Base-by-base conservation (phyloP, 2,329 filamentous ascomycete species). In the Penicillium rolfsii region DNA sequence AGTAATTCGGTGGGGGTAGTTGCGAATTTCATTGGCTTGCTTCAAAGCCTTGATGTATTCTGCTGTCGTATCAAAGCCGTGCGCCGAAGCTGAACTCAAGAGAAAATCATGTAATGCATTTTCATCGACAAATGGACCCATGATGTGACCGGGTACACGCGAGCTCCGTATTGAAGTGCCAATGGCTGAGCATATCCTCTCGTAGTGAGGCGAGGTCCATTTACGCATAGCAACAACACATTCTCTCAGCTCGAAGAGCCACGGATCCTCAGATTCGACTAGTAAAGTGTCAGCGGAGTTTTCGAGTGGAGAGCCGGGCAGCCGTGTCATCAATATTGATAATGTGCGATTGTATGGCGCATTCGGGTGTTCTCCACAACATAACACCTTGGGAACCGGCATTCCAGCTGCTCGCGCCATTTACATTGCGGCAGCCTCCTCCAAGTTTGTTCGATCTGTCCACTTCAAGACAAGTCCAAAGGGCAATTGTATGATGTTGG, bases 271-370 rank as follows among this genome's bases (percentile, higher is more conserved):
- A 5, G 62, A 58, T 38, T 77, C 66, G 19, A 66, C 45, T 9
- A 66, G 60, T 38, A 79, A 65, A 19, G 24, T 40, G 55, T 76
- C 66, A 19, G 59, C 64, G 3, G 65, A 66, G 54, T 77, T 73
- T 19, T 66, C 70, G 28, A 79, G 52, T n/a, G 16, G 62, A 6
- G 67, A 57, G 5, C 77, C 75, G 19, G 74, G 76, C 52, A 78
- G 59, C 28, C 76, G 71, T n/a, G 77, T 80, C 76, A 81, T 80
- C 26, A 79, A 55, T 41, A 78, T 77, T n/a, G 76, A 77, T 52
- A 77, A 58, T 12, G 53, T 62, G 28, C 50, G n/a, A 38, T 52
- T 52, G 30, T 68, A 54, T 30, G 60, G 58, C 6, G 24, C 46
- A 48, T 62, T 30, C 5, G 64, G 68, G 52, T 79, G 73, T 48